A percentile compares a stretch with the other conserved stretches of the same genome.
phyloP scores from a whole-genome alignment of 805 yeast species.

The Starmerella floris region DNA sequence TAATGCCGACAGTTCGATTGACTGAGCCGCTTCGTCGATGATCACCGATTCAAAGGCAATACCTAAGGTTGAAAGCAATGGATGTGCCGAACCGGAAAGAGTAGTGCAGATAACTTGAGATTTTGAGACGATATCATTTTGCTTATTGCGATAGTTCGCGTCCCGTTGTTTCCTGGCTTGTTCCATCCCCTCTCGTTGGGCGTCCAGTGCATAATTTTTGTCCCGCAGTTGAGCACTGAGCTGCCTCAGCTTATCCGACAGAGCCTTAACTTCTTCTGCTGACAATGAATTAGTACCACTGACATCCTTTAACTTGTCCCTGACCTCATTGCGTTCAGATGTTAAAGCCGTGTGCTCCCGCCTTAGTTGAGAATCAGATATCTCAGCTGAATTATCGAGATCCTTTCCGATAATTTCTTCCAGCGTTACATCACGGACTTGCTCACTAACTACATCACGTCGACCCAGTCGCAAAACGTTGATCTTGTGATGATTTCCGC shows the following conservation, averaged over 20 bases:
- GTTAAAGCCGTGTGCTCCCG: conserved; percentile 37
- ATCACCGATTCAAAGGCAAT: conserved; percentile 79
- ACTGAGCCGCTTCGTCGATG: conserved; percentile 95
- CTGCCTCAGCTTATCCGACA: conserved; percentile 38
- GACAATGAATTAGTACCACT: conserved; percentile 7
- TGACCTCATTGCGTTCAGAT: conserved; percentile 39
- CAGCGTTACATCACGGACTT: conserved; percentile 68
- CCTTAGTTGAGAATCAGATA: conserved; percentile 29
- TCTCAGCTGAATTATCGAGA: conserved; percentile 31
- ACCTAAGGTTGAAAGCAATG: conserved; percentile 58
- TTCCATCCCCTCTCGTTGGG: conserved; percentile 59
- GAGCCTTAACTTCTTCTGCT: conserved; percentile 23
- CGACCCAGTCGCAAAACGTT: conserved; percentile 71
- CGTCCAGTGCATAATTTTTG: conserved; percentile 61
- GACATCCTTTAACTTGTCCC: conserved; percentile 29
- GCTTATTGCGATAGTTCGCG: conserved; percentile 59
- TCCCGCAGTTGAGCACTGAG: conserved; percentile 51
- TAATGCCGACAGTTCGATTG: conserved; percentile 82
- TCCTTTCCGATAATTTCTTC: conserved; percentile 64
- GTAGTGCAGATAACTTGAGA: conserved; percentile 88
- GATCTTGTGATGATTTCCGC: conserved; percentile 24
- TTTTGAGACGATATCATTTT: conserved; percentile 52
- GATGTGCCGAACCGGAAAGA: conserved; percentile 88
- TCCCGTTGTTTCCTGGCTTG: conserved; percentile 64
- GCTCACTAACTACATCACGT: conserved; percentile 70